Evolutionary conservation across 768 basidiomycete genomes (phyloP).

Genomic region (Chalciporus sphaerocephalus): DNA sequence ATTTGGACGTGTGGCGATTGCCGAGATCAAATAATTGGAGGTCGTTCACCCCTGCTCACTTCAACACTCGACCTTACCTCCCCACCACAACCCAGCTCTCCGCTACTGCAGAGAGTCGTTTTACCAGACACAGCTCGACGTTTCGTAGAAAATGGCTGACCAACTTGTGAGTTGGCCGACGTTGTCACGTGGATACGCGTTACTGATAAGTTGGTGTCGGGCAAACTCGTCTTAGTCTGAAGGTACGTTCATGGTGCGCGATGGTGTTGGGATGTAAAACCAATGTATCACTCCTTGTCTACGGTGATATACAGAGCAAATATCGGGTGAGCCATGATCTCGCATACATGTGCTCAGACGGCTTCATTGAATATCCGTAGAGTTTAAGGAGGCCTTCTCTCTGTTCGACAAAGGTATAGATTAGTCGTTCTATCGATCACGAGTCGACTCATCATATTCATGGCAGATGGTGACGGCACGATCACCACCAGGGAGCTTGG

Average conservation of each 20-base stretch:
- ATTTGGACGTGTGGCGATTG: constrained; percentile 32
- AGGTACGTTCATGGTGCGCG: constrained; percentile 37
- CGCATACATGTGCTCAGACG: not conserved
- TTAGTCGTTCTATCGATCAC: too few species aligned
- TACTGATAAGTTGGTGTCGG: constrained; percentile 17
- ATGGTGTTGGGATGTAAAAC: not conserved
- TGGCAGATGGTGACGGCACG: constrained; percentile 83
- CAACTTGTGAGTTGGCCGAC: constrained; percentile 43
- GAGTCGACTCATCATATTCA: not conserved
- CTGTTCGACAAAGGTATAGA: constrained; percentile 82
- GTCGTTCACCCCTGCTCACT: constrained; percentile 3
- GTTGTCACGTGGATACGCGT: constrained; percentile 7
- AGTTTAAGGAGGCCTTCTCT: constrained; percentile 99
- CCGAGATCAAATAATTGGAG: constrained; percentile 25
- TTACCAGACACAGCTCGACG: not conserved
- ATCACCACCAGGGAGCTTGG: constrained; percentile 90
- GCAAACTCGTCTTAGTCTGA: constrained; percentile 43
- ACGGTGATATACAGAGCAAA: constrained; percentile 63
- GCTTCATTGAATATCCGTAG: constrained; percentile 37
- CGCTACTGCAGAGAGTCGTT: not conserved
- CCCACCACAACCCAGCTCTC: constrained; percentile 4
- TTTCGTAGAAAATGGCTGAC: constrained; percentile 46
- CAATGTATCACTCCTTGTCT: not conserved
- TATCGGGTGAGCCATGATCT: constrained; percentile 59
- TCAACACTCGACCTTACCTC: constrained; percentile 6